Conservation (phyloP, 768 basidiomycete species). For the Tylopilus intermedius region DNA sequence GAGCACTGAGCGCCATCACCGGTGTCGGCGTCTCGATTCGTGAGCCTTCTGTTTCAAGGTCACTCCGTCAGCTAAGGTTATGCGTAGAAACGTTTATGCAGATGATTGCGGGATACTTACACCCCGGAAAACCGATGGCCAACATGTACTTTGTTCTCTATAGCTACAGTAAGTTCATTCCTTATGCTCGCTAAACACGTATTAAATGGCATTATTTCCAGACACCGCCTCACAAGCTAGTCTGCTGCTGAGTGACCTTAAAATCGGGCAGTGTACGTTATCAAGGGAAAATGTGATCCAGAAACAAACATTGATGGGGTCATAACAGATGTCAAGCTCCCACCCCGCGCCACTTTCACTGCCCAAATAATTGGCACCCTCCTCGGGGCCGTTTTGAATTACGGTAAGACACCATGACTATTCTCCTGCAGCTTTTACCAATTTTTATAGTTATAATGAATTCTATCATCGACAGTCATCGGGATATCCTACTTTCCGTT, state of each 20-base stretch:
- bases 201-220: slow-evolving; percentile 31
- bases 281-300: background rate
- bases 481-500: slow-evolving; percentile 46
- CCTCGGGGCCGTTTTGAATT: slow-evolving; percentile 46
- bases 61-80: background rate
- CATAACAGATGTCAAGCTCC: slow-evolving; percentile 44
- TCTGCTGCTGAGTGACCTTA: slow-evolving; percentile 52
- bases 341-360: slow-evolving; percentile 60
- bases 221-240: slow-evolving; percentile 47
- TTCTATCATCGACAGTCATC: slow-evolving; percentile 47
- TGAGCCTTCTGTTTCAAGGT: slow-evolving; percentile 7
- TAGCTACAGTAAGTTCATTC: slow-evolving; percentile 38
- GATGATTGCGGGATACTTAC: slow-evolving; percentile 36
- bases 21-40: slow-evolving; percentile 23
- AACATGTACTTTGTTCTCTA: slow-evolving; percentile 44
- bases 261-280: slow-evolving; percentile 32
- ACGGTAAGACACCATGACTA: slow-evolving; percentile 25
- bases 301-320: slow-evolving; percentile 35
- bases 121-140: slow-evolving; percentile 36
- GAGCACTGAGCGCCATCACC: slow-evolving; percentile 50
- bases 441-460: slow-evolving; percentile 33
- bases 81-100: slow-evolving; percentile 27
- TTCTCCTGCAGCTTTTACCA: background rate
- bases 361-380: slow-evolving; percentile 54
- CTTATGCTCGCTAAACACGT: slow-evolving; percentile 32